Evolutionary conservation across 2,329 filamentous ascomycete species (phyloP), one percentile per base, ranked within the genome.

Genomic region (Aspergillus pseudoterreus): DNA sequence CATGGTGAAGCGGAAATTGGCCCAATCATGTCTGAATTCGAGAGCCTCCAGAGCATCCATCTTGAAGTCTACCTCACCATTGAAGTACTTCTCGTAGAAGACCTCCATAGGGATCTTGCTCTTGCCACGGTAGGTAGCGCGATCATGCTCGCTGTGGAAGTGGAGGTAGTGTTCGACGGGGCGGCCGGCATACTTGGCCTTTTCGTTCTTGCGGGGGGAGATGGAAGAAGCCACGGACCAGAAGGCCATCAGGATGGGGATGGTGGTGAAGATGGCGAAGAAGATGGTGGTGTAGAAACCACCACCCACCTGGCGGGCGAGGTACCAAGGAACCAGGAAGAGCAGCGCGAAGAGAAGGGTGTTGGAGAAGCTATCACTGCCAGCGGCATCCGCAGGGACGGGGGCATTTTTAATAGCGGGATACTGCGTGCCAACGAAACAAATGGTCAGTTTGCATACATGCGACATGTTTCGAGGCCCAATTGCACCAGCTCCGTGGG

Each of bases 31-130:
- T 67, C 94, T 82, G 78, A 94, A 94, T 75, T 97, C 94, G 73
- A 97, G 76, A 44, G 89, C 79, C 68, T 97, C 92, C 57, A 97
- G 81, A 65, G 81, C 83, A 74, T 97, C 94, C 52, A 91, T 92
- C 72, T 96, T 97, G 81, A 96, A 92, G 63, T 96, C 90, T 57
- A 96, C 91, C 52, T 95, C 85, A 53, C 90, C 90, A 68, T 94
- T 87, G 74, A 97, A 95, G 81, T 96, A 97, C 87, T 92, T 95
- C 75, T 96, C 92, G 70, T 95, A 86, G 80, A 97, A 97, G 21
- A 90, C 95, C 78, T 95, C 87, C 69, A 74, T 74, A 50, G 71
- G 71, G 35, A 77, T 75, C 64, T 76, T 76, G 69, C 73, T 75
- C 66, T 75, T 76, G 58, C 75, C 75, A 54, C 70, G 73, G 63